Base-by-base conservation (phyloP, 441 rosid genomes). In the Adansonia madagascariensis region DNA sequence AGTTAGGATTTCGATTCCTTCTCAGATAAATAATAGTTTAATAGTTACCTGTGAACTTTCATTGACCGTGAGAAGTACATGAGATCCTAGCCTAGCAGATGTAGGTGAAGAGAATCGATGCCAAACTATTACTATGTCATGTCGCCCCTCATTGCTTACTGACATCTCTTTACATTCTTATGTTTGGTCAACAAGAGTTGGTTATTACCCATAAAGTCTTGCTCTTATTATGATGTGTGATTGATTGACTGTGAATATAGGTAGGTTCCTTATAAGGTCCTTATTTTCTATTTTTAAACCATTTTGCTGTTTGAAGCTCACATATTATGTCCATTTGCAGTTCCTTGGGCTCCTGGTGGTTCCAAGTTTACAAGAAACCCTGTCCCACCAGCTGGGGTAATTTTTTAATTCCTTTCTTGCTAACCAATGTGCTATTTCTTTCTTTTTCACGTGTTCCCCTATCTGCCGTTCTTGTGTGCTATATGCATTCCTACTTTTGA, bases 301-400 rank as follows among this genome's bases (percentile, higher is more conserved):
- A 24, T 44, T 43, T 22, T 47, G 11, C 5, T 3, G 27, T 24
- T 43, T 59, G 56, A 74, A 44, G 71, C 78, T 81, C 55, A 77
- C 77, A 14, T 39, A 11, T 61, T 59, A 27, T 60, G 8, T 80
- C 80, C 79, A 82, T 59, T 75, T 82, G 76, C 91, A 94, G 98
- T 96, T 87, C 98, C 98, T 67, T 95, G 99, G 98, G 98, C 99
- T 88, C 99, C 98, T 78, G 98, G 96, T 70, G 98, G 99, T 81
- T 80, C 90, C 72, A 94, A 92, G 88, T 95, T 95, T 81, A 88
- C 91, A 75, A 85, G 99, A 83, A 95, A 95, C 85, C 98, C 97
- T 31, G 73, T 89, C 75, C 97, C 98, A 4, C 97, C 99, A 80
- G 65, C 85, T 44, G 97, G 97, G 97, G 99, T 94, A 91, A 82